Evolutionary conservation across 441 rosid genomes (phyloP).

Genomic region (Lepidium campestre): DNA sequence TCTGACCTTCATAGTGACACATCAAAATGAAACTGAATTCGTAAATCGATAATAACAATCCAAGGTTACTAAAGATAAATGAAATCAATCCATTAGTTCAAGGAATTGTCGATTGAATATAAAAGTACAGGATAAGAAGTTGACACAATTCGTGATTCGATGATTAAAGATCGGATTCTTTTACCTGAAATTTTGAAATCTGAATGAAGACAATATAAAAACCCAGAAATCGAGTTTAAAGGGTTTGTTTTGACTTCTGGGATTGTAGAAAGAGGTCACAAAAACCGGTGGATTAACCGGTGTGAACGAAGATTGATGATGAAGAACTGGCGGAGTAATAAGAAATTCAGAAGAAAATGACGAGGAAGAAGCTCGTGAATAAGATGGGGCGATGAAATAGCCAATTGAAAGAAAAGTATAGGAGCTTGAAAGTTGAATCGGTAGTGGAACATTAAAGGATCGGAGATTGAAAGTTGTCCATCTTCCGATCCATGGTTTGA

Average conservation of each 20-base stretch:
- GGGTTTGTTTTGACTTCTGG: not conserved
- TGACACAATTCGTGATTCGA: not conserved
- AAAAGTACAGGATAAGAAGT: not conserved
- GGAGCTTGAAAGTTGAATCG: no score
- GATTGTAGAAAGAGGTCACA: constrained; percentile 18
- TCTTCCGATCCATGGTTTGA: no score
- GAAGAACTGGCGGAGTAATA: no score
- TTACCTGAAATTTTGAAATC: not conserved
- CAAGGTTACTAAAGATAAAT: not conserved
- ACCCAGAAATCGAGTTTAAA: not conserved
- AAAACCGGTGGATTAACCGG: no score
- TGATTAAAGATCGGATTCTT: not conserved
- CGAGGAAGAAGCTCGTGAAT: no score
- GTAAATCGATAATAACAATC: not conserved
- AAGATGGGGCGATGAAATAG: no score
- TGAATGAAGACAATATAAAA: constrained; percentile 6
- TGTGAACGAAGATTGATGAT: no score
- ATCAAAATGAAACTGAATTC: not conserved
- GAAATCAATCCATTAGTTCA: not conserved
- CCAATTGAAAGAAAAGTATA: no score
- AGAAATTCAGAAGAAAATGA: no score
- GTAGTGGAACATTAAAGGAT: no score
- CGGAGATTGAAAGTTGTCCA: no score
- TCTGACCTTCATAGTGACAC: constrained; percentile 19
- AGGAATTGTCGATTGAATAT: not conserved